Conservation (phyloP, 306 rosid genomes). For the Pachyrhizus erosus region DNA sequence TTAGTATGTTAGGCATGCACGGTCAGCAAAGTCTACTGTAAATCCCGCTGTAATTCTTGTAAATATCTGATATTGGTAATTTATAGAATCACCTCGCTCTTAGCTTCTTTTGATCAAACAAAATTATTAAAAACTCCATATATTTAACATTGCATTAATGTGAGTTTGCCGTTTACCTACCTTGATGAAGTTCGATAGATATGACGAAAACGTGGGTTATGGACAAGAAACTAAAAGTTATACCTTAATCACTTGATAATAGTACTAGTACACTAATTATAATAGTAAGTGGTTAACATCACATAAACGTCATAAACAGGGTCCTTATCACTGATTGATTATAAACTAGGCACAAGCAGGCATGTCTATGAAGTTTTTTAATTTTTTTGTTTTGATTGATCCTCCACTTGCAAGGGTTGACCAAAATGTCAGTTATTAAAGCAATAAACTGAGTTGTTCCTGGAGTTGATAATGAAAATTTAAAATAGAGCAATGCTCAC, state of each 20-base stretch:
- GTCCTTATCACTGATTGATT: constrained; percentile 1
- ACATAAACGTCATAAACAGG: constrained; percentile 12
- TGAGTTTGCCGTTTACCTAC: too few species aligned
- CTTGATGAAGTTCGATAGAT: not conserved
- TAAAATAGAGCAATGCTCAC: constrained; percentile 16
- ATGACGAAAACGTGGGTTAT: not conserved
- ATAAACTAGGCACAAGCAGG: constrained; percentile 14
- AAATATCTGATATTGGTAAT: too few species aligned
- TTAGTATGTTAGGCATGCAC: too few species aligned
- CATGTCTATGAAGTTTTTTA: not conserved
- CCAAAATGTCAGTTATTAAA: constrained; percentile 36
- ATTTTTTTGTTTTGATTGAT: too few species aligned
- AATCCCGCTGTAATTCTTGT: too few species aligned
- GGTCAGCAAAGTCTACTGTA: too few species aligned
- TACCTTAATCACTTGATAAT: not conserved
- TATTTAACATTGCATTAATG: too few species aligned
- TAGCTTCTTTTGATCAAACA: too few species aligned
- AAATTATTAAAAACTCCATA: too few species aligned
- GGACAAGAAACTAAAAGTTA: not conserved
- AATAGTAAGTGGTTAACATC: constrained; percentile 16
- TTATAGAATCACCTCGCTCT: too few species aligned
- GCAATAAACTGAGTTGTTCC: constrained; percentile 10
- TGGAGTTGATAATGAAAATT: not conserved
- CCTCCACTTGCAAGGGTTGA: constrained; percentile 45
- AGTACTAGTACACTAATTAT: not conserved